Conservation (phyloP, 805 yeast species). For the Hanseniaspora nectarophila region DNA sequence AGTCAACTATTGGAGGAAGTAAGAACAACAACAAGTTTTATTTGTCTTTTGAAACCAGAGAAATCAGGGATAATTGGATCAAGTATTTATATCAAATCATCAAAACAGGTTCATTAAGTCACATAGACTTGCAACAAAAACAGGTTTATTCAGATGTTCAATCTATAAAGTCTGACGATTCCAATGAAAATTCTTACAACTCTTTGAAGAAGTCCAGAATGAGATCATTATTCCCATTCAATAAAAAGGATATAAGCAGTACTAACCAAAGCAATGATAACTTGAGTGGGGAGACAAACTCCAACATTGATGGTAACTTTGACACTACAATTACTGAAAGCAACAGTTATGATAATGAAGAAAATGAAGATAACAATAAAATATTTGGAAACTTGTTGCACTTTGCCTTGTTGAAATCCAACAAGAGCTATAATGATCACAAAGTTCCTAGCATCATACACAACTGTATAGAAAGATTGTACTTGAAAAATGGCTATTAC, state of each 20-base stretch:
- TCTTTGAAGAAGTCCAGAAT: constrained; percentile 35
- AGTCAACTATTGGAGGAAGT: constrained; percentile 28
- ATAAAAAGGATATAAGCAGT: constrained; percentile 25
- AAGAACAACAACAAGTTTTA: constrained; percentile 62
- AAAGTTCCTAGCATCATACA: constrained; percentile 60
- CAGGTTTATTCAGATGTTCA: constrained; percentile 10
- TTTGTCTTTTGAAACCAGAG: constrained; percentile 66
- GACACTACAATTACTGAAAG: not conserved
- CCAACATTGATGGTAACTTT: constrained; percentile 11
- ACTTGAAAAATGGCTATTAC: constrained; percentile 43
- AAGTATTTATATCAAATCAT: not conserved
- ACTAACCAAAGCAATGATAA: not conserved
- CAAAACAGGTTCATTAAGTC: not conserved
- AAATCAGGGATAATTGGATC: constrained; percentile 48
- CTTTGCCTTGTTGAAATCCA: constrained; percentile 42
- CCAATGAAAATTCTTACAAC: constrained; percentile 1
- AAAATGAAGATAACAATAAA: constrained; percentile 18
- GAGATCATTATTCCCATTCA: constrained; percentile 51
- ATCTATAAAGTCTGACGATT: constrained; percentile 3
- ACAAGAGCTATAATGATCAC: constrained; percentile 30
- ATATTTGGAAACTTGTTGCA: constrained; percentile 58
- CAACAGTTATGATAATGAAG: constrained; percentile 20
- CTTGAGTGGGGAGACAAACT: no score
- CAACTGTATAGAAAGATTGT: constrained; percentile 60
- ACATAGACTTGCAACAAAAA: constrained; percentile 2